These are phyloP conservation scores for Dactylonectria macrodidyma DNA, from an alignment of 2,329 filamentous ascomycete genomes.

Conservation along the genomic window DNA sequence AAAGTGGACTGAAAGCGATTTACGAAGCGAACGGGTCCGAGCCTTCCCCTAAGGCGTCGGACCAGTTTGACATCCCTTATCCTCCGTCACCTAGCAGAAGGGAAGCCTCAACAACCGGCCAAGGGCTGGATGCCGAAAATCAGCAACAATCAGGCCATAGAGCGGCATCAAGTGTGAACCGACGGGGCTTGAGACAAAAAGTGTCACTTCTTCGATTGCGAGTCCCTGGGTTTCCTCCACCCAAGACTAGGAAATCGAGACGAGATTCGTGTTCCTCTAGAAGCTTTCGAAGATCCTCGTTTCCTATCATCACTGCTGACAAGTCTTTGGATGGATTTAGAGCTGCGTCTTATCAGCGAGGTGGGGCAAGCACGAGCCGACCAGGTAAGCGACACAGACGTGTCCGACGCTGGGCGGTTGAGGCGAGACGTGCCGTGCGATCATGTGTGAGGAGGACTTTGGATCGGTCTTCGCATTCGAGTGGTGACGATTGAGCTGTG, in stretches of 20 bases:
- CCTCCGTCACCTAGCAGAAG: constrained; percentile 43
- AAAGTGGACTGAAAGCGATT: constrained; percentile 25
- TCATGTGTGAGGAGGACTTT: constrained; percentile 52
- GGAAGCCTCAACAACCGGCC: constrained; percentile 18
- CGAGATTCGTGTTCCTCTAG: constrained; percentile 15
- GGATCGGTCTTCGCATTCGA: constrained; percentile 48
- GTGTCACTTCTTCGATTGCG: constrained; percentile 50
- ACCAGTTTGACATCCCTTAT: constrained; percentile 55
- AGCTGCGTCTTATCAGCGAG: constrained; percentile 8
- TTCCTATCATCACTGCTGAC: constrained; percentile 13
- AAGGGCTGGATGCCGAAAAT: constrained; percentile 27
- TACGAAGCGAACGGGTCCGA: constrained; percentile 29
- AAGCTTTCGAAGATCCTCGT: constrained; percentile 21
- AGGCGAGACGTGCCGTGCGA: constrained; percentile 52
- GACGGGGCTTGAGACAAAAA: constrained; percentile 47
- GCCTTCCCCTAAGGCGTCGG: constrained; percentile 45
- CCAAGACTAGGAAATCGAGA: constrained; percentile 31
- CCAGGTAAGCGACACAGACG: constrained; percentile 44
- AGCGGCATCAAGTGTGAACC: background rate
- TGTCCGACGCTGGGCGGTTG: constrained; percentile 53
- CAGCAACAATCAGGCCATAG: background rate
- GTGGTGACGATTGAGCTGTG: constrained; percentile 22
- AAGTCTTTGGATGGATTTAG: constrained; percentile 29
- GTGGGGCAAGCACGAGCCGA: constrained; percentile 23
- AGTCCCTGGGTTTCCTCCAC: constrained; percentile 31